Conservation (phyloP, 169 alveolate species). For the Plasmodium berghei region DNA sequence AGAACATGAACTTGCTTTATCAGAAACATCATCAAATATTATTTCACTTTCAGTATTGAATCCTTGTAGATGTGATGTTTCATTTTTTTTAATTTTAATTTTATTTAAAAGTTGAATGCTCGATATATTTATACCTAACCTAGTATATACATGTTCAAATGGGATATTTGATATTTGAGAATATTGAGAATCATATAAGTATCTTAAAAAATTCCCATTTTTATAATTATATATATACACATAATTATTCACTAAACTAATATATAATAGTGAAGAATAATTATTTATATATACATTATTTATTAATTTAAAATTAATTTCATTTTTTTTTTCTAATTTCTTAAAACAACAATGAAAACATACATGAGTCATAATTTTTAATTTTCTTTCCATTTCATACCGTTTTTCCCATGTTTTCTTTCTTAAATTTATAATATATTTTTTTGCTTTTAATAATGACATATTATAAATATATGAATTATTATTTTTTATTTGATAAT, state of each 20-base stretch:
- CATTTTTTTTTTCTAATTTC: constrained; percentile 71
- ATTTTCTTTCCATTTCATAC: constrained; percentile 8
- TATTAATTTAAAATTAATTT: constrained; percentile 66
- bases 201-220: constrained; percentile 42
- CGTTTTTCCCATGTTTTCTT: constrained; percentile 10
- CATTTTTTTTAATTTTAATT: neutral
- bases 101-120: constrained; percentile 36
- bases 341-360: constrained; percentile 73
- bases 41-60: neutral
- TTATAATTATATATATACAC: constrained; percentile 40
- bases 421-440: neutral
- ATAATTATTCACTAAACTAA: constrained; percentile 24
- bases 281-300: constrained; percentile 60
- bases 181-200: constrained; percentile 37
- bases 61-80: neutral
- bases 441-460: constrained; percentile 3
- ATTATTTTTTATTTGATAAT: neutral
- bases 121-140: constrained; percentile 36
- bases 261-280: constrained; percentile 46
- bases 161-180: constrained; percentile 4
- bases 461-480: neutral
- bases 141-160: constrained; percentile 15
- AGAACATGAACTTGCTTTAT: neutral
- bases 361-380: constrained; percentile 38
- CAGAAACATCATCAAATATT: neutral